A percentile compares a stretch with the other conserved stretches of the same genome.
phyloP scores from a whole-genome alignment of 495 filamentous ascomycete genomes.

The Hypoxylon fuscum region DNA sequence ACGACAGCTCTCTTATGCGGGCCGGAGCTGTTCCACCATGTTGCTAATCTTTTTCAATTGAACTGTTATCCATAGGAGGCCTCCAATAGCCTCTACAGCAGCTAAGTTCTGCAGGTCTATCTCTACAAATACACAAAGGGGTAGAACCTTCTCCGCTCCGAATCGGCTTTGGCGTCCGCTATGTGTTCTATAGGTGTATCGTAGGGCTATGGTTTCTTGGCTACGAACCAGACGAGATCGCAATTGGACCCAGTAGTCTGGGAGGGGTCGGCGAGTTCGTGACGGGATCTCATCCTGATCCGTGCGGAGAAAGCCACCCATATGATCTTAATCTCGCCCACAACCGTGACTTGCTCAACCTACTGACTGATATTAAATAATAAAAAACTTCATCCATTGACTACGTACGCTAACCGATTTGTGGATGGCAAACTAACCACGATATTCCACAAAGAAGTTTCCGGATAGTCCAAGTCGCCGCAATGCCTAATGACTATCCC shows the following conservation, averaged over 20 bases:
- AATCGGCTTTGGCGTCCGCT: constrained; percentile 20
- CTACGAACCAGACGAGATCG: constrained; percentile 25
- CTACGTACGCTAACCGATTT: constrained; percentile 12
- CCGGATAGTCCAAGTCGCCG: constrained; percentile 1
- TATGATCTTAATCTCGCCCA: constrained; percentile 12
- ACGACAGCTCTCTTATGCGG: constrained; percentile 33
- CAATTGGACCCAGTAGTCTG: constrained; percentile 40
- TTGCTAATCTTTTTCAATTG: constrained; percentile 31
- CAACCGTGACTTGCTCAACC: constrained; percentile 3
- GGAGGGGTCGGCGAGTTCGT: constrained; percentile 30
- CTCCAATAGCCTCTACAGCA: constrained; percentile 26
- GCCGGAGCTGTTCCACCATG: constrained; percentile 25
- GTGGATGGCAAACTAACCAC: background rate
- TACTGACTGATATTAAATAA: too few relatives aligned
- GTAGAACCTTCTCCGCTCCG: constrained; percentile 13
- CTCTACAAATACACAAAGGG: constrained; percentile 3
- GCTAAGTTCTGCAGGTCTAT: constrained; percentile 8
- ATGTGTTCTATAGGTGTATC: constrained; percentile 21
- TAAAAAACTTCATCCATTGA: too few relatives aligned
- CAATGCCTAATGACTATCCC: constrained; percentile 8
- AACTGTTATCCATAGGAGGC: constrained; percentile 28
- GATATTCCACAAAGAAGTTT: constrained; percentile 5
- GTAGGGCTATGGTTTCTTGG: constrained; percentile 37
- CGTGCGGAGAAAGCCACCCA: constrained; percentile 6
- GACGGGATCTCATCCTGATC: constrained; percentile 26